Evolutionary conservation across 192 early-diverging fungal genomes (phyloP).

Genomic region (Coemansia pectinata): DNA sequence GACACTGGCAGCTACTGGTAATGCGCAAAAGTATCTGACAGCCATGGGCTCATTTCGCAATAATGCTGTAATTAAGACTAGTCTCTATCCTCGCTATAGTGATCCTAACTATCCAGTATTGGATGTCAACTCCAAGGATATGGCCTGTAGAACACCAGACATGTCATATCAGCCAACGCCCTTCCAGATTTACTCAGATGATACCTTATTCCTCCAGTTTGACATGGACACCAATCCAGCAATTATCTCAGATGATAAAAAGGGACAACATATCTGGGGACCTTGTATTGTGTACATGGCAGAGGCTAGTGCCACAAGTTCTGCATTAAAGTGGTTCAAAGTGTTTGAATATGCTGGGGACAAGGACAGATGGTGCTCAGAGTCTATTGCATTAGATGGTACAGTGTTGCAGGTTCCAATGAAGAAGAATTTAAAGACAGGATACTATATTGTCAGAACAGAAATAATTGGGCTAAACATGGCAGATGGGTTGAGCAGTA

Average conservation of each 20-base stretch:
- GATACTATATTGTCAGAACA: neutral
- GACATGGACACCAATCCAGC: neutral
- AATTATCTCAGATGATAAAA: neutral
- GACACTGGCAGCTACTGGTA: neutral
- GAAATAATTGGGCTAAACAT: conserved; percentile 2
- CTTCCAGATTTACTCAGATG: neutral
- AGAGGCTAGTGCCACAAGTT: neutral
- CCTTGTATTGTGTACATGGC: conserved; percentile 3
- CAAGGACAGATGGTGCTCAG: neutral
- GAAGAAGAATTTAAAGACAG: neutral
- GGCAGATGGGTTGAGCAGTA: neutral
- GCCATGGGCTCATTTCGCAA: neutral
- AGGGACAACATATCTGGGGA: conserved; percentile 8
- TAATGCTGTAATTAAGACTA: neutral
- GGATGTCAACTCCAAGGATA: neutral
- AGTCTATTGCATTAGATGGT: neutral
- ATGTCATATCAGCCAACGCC: neutral
- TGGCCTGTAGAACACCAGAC: neutral
- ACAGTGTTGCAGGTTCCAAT: neutral
- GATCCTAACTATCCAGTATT: neutral
- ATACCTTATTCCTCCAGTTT: neutral
- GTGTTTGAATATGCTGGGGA: neutral
- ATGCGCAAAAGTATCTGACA: neutral
- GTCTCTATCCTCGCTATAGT: neutral
- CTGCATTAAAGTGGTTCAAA: neutral